Conservation (phyloP, 306 rosid genomes). For the Quercus variabilis region DNA sequence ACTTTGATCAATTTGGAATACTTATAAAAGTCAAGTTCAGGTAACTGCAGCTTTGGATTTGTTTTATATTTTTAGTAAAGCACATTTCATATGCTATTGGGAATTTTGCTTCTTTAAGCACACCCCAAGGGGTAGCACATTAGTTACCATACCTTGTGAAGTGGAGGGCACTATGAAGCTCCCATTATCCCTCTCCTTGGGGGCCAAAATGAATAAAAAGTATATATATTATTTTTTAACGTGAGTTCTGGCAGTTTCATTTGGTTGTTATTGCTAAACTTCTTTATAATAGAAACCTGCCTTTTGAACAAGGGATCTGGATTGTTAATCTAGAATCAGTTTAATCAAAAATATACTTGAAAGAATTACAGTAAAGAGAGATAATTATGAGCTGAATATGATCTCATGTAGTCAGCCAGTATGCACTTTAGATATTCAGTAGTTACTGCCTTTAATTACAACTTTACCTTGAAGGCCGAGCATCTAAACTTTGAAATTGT, state of each 20-base stretch:
- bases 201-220: too few species aligned
- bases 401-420: not conserved
- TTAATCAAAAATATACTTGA: not conserved
- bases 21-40: constrained; percentile 95
- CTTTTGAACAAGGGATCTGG: not conserved
- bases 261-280: not conserved
- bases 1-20: constrained; percentile 86
- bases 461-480: too few species aligned
- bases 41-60: constrained; percentile 35
- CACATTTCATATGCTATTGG: constrained; percentile 6
- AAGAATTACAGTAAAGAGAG: not conserved
- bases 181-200: too few species aligned
- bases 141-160: too few species aligned
- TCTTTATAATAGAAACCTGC: not conserved
- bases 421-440: not conserved
- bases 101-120: not conserved
- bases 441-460: too few species aligned
- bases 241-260: not conserved
- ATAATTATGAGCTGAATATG: not conserved
- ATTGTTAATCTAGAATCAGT: not conserved
- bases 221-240: too few species aligned
- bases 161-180: too few species aligned
- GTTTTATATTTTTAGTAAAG: not conserved
- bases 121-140: too few species aligned
- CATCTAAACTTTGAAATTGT: too few species aligned